Percentiles rank a stretch among this genome's conserved stretches.
Evolutionary conservation across 805 yeast species (phyloP).

Genomic region (Kodamaea laetipori): DNA sequence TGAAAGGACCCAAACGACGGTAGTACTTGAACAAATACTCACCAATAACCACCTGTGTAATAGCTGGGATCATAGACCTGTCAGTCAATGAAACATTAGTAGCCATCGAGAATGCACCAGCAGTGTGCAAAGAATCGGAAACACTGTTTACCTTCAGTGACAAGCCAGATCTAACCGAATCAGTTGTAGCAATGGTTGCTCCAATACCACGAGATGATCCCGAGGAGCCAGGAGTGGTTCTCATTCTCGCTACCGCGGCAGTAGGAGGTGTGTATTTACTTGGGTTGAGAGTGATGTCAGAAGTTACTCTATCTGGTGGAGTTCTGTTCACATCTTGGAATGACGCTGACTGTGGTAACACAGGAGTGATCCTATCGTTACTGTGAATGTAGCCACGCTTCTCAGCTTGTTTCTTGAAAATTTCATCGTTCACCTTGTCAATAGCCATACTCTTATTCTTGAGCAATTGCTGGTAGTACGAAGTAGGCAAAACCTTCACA

Average conservation of each 20-base stretch:
- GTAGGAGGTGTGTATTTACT: slow-evolving; percentile 26
- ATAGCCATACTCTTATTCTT: slow-evolving; percentile 42
- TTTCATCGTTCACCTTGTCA: slow-evolving; percentile 48
- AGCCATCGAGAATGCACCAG: slow-evolving; percentile 46
- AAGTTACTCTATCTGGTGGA: slow-evolving; percentile 20
- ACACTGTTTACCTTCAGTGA: slow-evolving; percentile 31
- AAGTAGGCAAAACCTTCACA: slow-evolving; percentile 63
- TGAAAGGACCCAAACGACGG: slow-evolving; percentile 72
- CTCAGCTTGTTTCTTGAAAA: slow-evolving; percentile 46
- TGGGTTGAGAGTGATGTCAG: slow-evolving; percentile 21
- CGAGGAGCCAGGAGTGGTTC: slow-evolving; percentile 14
- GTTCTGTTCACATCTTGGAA: slow-evolving; percentile 16
- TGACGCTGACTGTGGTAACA: slow-evolving; percentile 22
- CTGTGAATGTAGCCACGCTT: slow-evolving; percentile 49
- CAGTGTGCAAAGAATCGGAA: slow-evolving; percentile 36
- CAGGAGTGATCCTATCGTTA: slow-evolving; percentile 24
- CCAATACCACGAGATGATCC: slow-evolving; percentile 13
- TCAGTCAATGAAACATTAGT: slow-evolving; percentile 68
- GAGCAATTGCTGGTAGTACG: slow-evolving; percentile 59
- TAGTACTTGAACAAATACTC: slow-evolving; percentile 86
- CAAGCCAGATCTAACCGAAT: slow-evolving; percentile 32
- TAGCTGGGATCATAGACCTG: slow-evolving; percentile 75
- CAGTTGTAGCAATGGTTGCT: slow-evolving; percentile 9
- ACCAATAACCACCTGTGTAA: slow-evolving; percentile 92
- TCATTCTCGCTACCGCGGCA: slow-evolving; percentile 14